Conservation (phyloP, 495 filamentous ascomycete species). For the Peziza echinospora region DNA sequence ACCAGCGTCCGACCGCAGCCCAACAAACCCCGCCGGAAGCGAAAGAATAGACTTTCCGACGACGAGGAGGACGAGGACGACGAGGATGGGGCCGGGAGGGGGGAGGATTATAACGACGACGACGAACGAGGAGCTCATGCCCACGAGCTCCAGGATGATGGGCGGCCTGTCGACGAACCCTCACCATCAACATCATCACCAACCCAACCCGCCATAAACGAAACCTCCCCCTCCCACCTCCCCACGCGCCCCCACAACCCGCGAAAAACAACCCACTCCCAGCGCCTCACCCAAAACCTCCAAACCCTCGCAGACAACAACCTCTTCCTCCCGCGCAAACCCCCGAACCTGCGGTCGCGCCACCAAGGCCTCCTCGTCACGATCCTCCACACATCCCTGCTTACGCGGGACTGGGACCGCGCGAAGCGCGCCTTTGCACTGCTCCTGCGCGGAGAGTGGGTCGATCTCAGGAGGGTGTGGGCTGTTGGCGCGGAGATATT, state of each 20-base stretch:
- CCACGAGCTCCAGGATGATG: background rate
- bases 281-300: conserved; percentile 1
- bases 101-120: too few species aligned
- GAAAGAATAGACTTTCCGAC: background rate
- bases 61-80: background rate
- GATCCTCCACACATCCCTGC: conserved; percentile 11
- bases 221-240: background rate
- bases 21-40: background rate
- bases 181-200: background rate
- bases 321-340: conserved; percentile 1
- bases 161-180: background rate
- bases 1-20: background rate
- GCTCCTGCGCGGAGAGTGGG: conserved; percentile 7
- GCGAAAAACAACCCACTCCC: background rate
- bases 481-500: conserved; percentile 10
- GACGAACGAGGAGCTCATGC: background rate
- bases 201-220: background rate
- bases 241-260: background rate
- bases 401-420: conserved; percentile 6
- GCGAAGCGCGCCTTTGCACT: conserved; percentile 13
- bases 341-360: conserved; percentile 3
- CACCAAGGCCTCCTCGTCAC: conserved; percentile 9
- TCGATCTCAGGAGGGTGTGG: conserved; percentile 14
- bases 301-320: conserved; percentile 6
- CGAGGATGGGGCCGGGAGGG: background rate